Conservation (phyloP, 208 protist genomes). For the Blechomonas ayalai region DNA sequence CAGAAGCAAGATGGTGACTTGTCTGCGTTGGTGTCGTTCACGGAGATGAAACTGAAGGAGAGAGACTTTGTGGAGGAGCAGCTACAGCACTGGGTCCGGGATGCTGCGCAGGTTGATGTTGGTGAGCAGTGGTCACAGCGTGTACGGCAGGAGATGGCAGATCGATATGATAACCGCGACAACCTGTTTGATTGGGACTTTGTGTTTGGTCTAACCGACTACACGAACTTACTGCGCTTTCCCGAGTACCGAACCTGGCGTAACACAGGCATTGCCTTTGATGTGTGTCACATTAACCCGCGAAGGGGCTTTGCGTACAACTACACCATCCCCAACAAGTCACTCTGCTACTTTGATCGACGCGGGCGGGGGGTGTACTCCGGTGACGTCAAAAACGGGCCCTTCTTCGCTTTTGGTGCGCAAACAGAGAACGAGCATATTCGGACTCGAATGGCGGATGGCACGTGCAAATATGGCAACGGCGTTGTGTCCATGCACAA, state of each 20-base stretch:
- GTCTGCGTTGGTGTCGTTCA: conserved; percentile 29
- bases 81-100: conserved; percentile 62
- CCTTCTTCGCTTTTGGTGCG: conserved; percentile 76
- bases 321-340: conserved; percentile 81
- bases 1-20: conserved; percentile 31
- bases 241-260: conserved; percentile 86
- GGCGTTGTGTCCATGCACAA: conserved; percentile 87
- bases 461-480: conserved; percentile 86
- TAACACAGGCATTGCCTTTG: conserved; percentile 82
- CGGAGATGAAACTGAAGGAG: conserved; percentile 84
- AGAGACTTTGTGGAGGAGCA: conserved; percentile 83
- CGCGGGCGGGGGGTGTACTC: conserved; percentile 54
- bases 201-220: conserved; percentile 76
- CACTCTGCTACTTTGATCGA: conserved; percentile 77
- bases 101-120: conserved; percentile 45
- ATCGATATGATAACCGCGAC: conserved; percentile 88
- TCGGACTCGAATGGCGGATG: conserved; percentile 60
- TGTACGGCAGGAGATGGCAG: conserved; percentile 84
- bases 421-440: conserved; percentile 67
- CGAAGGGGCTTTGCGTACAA: conserved; percentile 65
- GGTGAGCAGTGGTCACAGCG: conserved; percentile 51
- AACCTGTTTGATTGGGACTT: conserved; percentile 93
- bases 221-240: conserved; percentile 84
- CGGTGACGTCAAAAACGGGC: conserved; percentile 84
- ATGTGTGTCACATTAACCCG: conserved; percentile 83